Evolutionary conservation across 768 basidiomycete species (phyloP), one percentile per base, ranked within the genome.

Genomic region (Sarcodon sp.): DNA sequence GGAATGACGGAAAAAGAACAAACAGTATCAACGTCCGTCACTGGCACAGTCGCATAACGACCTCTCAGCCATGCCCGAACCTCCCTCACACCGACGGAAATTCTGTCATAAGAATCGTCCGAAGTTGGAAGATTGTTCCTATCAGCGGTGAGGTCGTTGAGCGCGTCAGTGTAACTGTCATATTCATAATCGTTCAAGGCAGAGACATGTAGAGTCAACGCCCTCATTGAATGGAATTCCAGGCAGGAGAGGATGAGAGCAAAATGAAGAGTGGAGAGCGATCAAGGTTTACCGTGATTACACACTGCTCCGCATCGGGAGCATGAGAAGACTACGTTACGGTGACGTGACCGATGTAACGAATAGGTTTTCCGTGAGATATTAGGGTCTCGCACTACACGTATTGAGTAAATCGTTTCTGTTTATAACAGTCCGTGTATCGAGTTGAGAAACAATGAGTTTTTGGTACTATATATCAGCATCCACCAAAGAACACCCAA

Each of bases 141-240:
- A 48, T 53, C 54, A 43, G 56, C 58, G 33, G 57, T 50, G 32
- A 64, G 48, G 54, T 64, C 81, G 44, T 60, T 59, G 37, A 88
- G 66, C 35, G 77, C 75, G 1, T 71, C 51, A 0, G 81, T 86
- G 64, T 83, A 88, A 16, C 80, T 59, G 11, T 66, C 61, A 60
- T 87, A 88, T 61, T 88, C 86, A 13, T 68, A 64, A 61, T 87
- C 76, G 54, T 72, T 86, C 51, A 88, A 77, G 0, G 86, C 86
- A 34, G 87, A 87, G 15, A 77, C 69, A 53, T 89, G 86, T 6
- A 88, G 72, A 16, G 66, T 71, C 21, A 87, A 71, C 38, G 72
- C 76, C 45, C 85, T 73, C 79, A 53, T 53, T 7, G 39, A 27
- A 41, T 9, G 7, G 8, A 16, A 13, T 15, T 15, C 39, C 16